Percentiles rank a stretch among this genome's conserved stretches.
Conservation (phyloP, 176 grass and related monocot genomes). For the Triticum aestivum region DNA sequence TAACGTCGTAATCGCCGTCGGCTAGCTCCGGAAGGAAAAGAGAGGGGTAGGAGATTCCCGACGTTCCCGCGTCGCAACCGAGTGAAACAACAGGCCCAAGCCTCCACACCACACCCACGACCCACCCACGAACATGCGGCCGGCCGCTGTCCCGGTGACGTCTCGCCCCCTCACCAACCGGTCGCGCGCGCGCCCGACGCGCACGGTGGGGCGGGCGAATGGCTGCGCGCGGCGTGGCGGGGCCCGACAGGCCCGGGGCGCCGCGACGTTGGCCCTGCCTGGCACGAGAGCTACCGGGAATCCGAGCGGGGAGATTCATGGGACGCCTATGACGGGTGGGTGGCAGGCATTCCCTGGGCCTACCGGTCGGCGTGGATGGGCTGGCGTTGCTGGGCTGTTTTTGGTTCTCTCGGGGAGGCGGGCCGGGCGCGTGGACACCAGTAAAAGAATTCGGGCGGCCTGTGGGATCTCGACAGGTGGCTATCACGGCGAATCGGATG, state of each 20-base stretch:
- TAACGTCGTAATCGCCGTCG: neutral
- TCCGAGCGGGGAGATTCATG: neutral
- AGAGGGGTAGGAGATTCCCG: neutral
- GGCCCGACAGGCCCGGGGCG: neutral
- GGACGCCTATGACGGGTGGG: neutral
- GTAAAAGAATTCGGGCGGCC: neutral
- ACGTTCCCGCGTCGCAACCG: neutral
- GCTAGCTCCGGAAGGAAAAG: neutral
- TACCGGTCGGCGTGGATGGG: neutral
- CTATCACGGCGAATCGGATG: neutral
- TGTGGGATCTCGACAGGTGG: constrained; percentile 40
- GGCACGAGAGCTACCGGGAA: neutral
- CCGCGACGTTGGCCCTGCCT: neutral
- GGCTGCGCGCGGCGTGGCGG: neutral
- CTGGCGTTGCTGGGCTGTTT: neutral
- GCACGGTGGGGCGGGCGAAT: neutral
- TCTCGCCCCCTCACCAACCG: neutral
- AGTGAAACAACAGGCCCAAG: neutral
- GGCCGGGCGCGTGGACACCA: constrained; percentile 23
- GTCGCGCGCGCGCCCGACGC: neutral
- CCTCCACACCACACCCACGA: constrained; percentile 29
- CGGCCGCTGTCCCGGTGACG: constrained; percentile 9
- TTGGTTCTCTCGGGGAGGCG: neutral
- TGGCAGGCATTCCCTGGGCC: fast-evolving
- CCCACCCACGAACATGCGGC: constrained; percentile 15